Evolutionary conservation across 1,139 yeast genomes (phyloP).

Genomic region (Arxiozyma bovina): DNA sequence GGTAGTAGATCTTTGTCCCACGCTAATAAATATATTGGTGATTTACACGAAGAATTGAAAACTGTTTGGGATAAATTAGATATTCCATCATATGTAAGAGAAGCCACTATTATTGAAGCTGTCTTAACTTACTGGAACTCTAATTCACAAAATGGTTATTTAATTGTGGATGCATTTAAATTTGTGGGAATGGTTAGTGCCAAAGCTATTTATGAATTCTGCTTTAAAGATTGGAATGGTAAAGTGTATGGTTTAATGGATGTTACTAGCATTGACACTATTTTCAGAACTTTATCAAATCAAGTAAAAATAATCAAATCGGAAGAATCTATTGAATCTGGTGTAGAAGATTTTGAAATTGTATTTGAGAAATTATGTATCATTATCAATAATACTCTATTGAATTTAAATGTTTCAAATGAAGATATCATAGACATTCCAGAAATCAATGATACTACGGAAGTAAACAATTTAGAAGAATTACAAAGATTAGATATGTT

Average conservation of each 20-base stretch:
- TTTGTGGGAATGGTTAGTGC: slow-evolving; percentile 43
- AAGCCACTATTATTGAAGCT: slow-evolving; percentile 48
- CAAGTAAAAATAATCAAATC: slow-evolving; percentile 15
- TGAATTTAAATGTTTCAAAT: slow-evolving; percentile 22
- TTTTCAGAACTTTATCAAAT: slow-evolving; percentile 31
- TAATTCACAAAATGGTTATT: slow-evolving; percentile 72
- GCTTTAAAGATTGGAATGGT: slow-evolving; percentile 32
- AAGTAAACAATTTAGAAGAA: slow-evolving; percentile 18
- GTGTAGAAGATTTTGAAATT: slow-evolving; percentile 26
- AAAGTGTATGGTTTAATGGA: slow-evolving; percentile 31
- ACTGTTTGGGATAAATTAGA: slow-evolving; percentile 38
- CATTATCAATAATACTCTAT: slow-evolving; percentile 33
- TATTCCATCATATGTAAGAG: slow-evolving; percentile 28
- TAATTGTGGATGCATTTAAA: slow-evolving; percentile 57
- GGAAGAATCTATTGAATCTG: slow-evolving; percentile 8
- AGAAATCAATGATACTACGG: slow-evolving; percentile 21
- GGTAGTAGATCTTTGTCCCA: slow-evolving; percentile 90
- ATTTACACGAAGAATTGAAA: slow-evolving; percentile 45
- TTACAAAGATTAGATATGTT: slow-evolving; percentile 22
- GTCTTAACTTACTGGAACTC: slow-evolving; percentile 70
- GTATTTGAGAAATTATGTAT: slow-evolving; percentile 35
- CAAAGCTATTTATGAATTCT: slow-evolving; percentile 35
- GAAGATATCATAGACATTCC: slow-evolving; percentile 28
- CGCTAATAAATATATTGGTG: slow-evolving; percentile 59
- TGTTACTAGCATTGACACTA: slow-evolving; percentile 33